These are phyloP conservation scores for Wilcoxina mikolae DNA, from an alignment of 495 filamentous ascomycete genomes.

Conservation along the genomic window DNA sequence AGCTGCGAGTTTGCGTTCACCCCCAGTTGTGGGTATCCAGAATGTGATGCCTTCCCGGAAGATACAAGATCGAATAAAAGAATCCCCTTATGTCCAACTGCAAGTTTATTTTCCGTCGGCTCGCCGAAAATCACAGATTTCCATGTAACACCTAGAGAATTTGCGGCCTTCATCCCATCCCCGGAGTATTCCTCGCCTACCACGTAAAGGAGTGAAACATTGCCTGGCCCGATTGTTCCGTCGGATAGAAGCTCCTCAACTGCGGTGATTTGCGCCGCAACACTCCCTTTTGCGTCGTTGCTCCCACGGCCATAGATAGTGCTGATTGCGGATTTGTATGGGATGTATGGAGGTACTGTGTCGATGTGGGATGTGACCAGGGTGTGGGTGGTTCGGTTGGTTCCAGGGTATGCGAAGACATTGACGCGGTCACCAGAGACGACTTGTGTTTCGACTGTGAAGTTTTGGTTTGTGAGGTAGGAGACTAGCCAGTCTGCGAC, in stretches of 20 bases:
- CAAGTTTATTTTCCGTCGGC: constrained; percentile 74
- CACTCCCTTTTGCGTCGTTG: constrained; percentile 80
- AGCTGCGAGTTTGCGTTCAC: constrained; percentile 63
- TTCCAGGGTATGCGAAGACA: constrained; percentile 58
- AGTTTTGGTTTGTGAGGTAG: constrained; percentile 50
- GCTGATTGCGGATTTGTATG: constrained; percentile 37
- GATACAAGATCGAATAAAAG: constrained; percentile 47
- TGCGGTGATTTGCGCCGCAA: constrained; percentile 65
- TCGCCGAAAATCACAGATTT: constrained; percentile 77
- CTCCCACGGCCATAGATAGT: constrained; percentile 61
- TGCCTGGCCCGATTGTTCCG: constrained; percentile 31
- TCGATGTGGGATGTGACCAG: constrained; percentile 48
- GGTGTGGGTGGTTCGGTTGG: constrained; percentile 42
- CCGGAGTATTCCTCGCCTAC: constrained; percentile 75
- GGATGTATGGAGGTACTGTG: constrained; percentile 51
- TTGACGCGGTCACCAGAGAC: constrained; percentile 48
- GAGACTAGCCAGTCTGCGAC: constrained; percentile 52
- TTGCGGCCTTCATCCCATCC: constrained; percentile 66
- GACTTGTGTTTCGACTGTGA: constrained; percentile 51
- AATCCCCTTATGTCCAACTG: constrained; percentile 79
- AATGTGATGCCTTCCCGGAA: constrained; percentile 67
- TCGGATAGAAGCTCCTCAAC: constrained; percentile 43
- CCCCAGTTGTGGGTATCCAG: constrained; percentile 78
- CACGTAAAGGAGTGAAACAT: constrained; percentile 68
- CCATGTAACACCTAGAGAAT: constrained; percentile 36